Base-by-base conservation (phyloP, 495 filamentous ascomycete species). In the Penicillium canescens region DNA sequence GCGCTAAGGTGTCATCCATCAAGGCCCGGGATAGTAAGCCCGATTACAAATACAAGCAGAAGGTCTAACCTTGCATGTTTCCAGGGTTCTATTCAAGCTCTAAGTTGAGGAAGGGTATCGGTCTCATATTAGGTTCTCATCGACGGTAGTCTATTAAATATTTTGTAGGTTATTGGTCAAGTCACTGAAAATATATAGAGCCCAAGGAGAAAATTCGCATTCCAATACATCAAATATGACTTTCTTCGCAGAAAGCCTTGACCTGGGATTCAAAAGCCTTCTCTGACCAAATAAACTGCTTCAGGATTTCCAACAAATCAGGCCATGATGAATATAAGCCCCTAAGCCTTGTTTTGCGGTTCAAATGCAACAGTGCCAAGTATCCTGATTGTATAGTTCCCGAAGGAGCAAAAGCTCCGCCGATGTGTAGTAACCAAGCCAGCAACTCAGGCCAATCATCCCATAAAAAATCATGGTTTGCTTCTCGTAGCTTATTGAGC, bases 261-360 rank as follows among this genome's bases (percentile, higher is more conserved):
- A 68, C 52, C 6, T 65, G 62, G 8, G 56, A 37, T 31, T 46
- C 28, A 36, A 73, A 74, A 43, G 71, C 68, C 16, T 64, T 68
- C 6, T 74, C 71, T 4, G 69, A 76, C 73, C 71, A 76, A 44
- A 73, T 64, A 42, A 70, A 74, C 35, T 59, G 53, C 61, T 58
- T 64, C 36, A 74, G 42, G 31, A 67, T 46, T 31, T 37, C 50
- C 38, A 60, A 57, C 31, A 68, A 14, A 46, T 68, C 60, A 18
- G 60, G 20, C 70, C 70, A 72, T 24, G 66, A 69, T 16, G 35
- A 35, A 42, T 50, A 56, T 16, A 56, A 5, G 4, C 21, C 18
- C 35, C 16, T 34, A 3, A 46, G 13, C 10, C 37, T 23, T 20
- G 12, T 49, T 24, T 54, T 23, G 26, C 42, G 42, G 18, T 68